Evolutionary conservation across 257 asterid genomes (phyloP), one percentile per base, ranked within the genome.

Genomic region (Eucommia ulmoides): DNA sequence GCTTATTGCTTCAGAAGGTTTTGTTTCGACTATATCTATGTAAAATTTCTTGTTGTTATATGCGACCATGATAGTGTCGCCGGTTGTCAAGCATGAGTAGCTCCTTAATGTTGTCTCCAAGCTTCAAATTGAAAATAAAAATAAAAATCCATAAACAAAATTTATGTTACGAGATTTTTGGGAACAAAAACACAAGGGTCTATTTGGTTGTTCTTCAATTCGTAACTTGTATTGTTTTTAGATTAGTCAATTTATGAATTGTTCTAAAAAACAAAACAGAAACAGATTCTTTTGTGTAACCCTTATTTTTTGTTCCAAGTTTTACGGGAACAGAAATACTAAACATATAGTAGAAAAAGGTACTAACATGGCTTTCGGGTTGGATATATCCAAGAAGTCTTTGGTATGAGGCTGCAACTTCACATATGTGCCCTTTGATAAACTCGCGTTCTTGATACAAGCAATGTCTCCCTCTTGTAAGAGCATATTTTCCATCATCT

Each of bases 11-110:
- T 73, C 60, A 52, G 96, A 77, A 56, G 99, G 99, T 68, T 86
- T 91, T 18, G 99, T 24, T 86, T 91, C 99, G 11, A 91, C 65
- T 54, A 91, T 91, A 64, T 91, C 99, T 52, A 91, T 91, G 69
- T 86, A 91, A 53, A 83, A 91, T 56, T 91, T 86, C 44, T 77
- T 91, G 50, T 91, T 91, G 66, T 91, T 91, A 68, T 91, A 91
- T 41, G 97, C 97, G 80, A 91, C 96, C 99, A 91, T 91, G 61
- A 91, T 91, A 62, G 96, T 91, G 58, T 86, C 99, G 38, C 97
- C 99, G 0, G 87, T 75, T 60, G 89, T 79, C 62, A 91, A 72
- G 93, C 99, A 91, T 58, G 99, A 86, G 53, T 86, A 91, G 78
- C 86, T 86, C 73, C 99, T 79, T 55, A 91, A 63, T 1, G 99